Base-by-base conservation (phyloP, 2,329 filamentous ascomycete species). In the Cladosporium velox region DNA sequence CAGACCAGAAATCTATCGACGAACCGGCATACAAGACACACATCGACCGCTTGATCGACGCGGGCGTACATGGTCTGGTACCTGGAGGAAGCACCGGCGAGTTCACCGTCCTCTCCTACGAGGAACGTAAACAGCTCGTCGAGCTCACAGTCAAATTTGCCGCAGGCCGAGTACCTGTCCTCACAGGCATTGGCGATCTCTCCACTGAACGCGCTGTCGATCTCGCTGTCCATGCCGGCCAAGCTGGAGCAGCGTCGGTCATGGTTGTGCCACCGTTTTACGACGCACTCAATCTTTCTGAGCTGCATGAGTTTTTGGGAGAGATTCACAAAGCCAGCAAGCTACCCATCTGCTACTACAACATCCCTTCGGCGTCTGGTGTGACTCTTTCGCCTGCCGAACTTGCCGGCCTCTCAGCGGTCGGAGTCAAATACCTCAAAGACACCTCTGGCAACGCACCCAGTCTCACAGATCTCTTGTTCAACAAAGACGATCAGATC, bases 371-470 rank as follows among this genome's bases (percentile, higher is more conserved):
- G 0, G 83, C 82, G 0, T 79, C 74, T 24, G 82, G 83, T 0
- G 61, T 83, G 1, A 80, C 70, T 1, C 74, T 85, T 1, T 75
- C 76, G 0, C 82, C 83, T 0, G 58, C 70, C 0, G 77, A 84
- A 64, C 76, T 85, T 11, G 83, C 81, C 1, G 75, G 75, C 0
- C 73, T 85, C 2, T 77, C 75, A 3, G 77, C 81, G 6, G 77
- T 82, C 0, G 83, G 83, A 12, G 82, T 84, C 4, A 80, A 79
- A 69, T 84, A 83, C 67, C 72, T 85, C 34, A 85, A 85, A 71
- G 83, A 85, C 70, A 85, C 83, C 0, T 85, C 83, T 2, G 83
- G 83, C 21, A 81, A 85, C 63, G 83, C 77, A 1, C 83, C 83
- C 0, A 82, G 80, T 0, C 73, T 84, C 5, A 85, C 82, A 1